These are phyloP conservation scores for Marasmius fiardii DNA, from an alignment of 1,284 basidiomycete genomes.

Conservation along the genomic window DNA sequence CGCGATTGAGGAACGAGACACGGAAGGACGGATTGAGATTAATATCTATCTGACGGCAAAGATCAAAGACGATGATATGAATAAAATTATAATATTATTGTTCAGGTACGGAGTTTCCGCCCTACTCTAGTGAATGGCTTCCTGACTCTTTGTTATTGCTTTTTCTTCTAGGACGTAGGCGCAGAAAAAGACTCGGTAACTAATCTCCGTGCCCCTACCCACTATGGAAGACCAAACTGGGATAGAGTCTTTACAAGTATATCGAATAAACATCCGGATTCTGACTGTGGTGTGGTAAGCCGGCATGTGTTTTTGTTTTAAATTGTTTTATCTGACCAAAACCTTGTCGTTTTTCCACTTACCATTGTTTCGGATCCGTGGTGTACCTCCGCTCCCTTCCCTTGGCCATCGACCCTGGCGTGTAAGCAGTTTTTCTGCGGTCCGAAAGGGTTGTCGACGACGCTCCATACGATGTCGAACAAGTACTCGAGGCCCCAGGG, in stretches of 20 bases:
- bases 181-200: conserved; percentile 89
- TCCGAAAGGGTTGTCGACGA: conserved; percentile 63
- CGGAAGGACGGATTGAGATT: conserved; percentile 80
- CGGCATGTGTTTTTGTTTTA: not conserved
- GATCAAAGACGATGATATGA: conserved; percentile 86
- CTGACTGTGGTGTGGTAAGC: conserved; percentile 80
- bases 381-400: too few relatives aligned
- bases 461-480: conserved; percentile 76
- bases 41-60: conserved; percentile 89
- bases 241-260: conserved; percentile 78
- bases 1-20: conserved; percentile 90
- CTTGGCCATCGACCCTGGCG: too few relatives aligned
- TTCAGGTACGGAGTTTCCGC: conserved; percentile 30
- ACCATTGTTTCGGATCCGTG: too few relatives aligned
- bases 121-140: not conserved
- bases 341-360: too few relatives aligned
- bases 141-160: too few relatives aligned
- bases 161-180: conserved; percentile 53
- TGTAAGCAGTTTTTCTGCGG: conserved; percentile 74
- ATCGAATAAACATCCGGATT: conserved; percentile 75
- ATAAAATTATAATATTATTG: conserved; percentile 88
- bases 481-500: conserved; percentile 81
- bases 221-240: conserved; percentile 92
- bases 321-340: too few relatives aligned
- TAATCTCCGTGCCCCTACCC: conserved; percentile 80